A percentile compares a stretch with the other conserved stretches of the same genome.
Conservation (phyloP, 306 rosid species). For the Glycine tomentella region DNA sequence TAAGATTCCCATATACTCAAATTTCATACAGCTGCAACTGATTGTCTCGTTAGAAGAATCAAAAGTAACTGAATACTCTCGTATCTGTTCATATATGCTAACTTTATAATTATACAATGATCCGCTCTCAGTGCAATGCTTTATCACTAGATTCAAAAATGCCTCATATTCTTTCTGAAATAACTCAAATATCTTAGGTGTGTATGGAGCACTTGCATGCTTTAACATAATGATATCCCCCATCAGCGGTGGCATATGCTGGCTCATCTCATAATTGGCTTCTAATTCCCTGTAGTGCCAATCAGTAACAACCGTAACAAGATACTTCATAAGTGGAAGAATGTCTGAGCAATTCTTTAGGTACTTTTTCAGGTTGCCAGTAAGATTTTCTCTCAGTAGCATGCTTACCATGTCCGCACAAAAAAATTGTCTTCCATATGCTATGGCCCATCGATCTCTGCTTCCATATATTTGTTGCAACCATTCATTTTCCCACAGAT, state of each 20-base stretch:
- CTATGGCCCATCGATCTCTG: constrained; percentile 63
- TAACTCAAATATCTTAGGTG: constrained; percentile 60
- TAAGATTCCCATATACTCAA: constrained; percentile 64
- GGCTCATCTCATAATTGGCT: constrained; percentile 61
- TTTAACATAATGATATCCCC: constrained; percentile 62
- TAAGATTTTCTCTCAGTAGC: constrained; percentile 51
- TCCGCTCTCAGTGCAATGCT: constrained; percentile 51
- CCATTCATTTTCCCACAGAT: constrained; percentile 64
- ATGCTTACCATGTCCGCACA: constrained; percentile 58
- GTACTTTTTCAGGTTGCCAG: constrained; percentile 55
- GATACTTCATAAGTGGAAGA: constrained; percentile 59
- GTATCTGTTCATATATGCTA: constrained; percentile 58
- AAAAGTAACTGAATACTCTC: constrained; percentile 60
- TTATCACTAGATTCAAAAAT: constrained; percentile 59
- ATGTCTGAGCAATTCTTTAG: constrained; percentile 53
- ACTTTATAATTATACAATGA: constrained; percentile 56
- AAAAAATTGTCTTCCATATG: constrained; percentile 49
- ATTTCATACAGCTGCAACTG: constrained; percentile 70
- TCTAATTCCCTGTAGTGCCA: constrained; percentile 20
- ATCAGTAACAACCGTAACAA: constrained; percentile 55
- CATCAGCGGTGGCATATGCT: constrained; percentile 54
- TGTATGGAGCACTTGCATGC: constrained; percentile 64
- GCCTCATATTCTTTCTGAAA: constrained; percentile 68
- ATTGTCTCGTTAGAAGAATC: constrained; percentile 56
- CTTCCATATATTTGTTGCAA: constrained; percentile 52